phyloP scores from a whole-genome alignment of 805 yeast genomes.

The Saccharomycopsis sp. region DNA sequence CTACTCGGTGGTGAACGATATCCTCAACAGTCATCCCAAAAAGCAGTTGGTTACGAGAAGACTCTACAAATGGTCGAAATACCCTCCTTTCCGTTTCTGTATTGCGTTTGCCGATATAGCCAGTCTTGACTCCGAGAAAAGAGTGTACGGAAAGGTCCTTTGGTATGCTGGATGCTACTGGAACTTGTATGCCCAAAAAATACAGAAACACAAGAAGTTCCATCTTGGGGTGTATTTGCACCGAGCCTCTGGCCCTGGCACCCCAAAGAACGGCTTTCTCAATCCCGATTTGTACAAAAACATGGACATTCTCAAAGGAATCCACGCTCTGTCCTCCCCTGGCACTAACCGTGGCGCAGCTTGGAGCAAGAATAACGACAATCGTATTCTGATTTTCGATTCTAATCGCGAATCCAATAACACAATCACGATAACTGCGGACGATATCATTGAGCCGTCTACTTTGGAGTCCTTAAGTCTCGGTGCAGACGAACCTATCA shows the following conservation, averaged over 20 bases:
- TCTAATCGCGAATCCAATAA: not conserved
- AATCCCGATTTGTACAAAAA: conserved; percentile 34
- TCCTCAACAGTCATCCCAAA: conserved; percentile 6
- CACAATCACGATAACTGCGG: conserved; percentile 9
- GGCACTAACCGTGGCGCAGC: no score
- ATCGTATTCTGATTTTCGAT: not conserved
- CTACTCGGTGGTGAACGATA: not conserved
- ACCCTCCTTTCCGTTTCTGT: conserved; percentile 50
- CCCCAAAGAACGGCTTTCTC: conserved; percentile 34
- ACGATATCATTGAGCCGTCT: conserved; percentile 7
- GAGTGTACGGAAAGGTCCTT: conserved; percentile 44
- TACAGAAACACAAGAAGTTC: conserved; percentile 32
- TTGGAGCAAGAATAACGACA: conserved; percentile 18
- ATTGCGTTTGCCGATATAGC: conserved; percentile 45
- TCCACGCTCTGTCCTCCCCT: not conserved
- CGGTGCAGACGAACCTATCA: not conserved
- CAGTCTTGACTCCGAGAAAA: conserved; percentile 36
- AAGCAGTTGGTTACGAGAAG: conserved; percentile 5
- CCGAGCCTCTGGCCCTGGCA: conserved; percentile 36
- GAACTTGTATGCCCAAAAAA: conserved; percentile 49
- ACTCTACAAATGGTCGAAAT: conserved; percentile 33
- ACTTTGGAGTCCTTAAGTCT: conserved; percentile 7
- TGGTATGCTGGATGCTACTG: conserved; percentile 61
- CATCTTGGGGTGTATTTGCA: conserved; percentile 54
- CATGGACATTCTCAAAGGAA: conserved; percentile 13